A percentile compares a stretch with the other conserved stretches of the same genome.
phyloP scores from a whole-genome alignment of 805 yeast genomes.

The Kuraishia piskuri region DNA sequence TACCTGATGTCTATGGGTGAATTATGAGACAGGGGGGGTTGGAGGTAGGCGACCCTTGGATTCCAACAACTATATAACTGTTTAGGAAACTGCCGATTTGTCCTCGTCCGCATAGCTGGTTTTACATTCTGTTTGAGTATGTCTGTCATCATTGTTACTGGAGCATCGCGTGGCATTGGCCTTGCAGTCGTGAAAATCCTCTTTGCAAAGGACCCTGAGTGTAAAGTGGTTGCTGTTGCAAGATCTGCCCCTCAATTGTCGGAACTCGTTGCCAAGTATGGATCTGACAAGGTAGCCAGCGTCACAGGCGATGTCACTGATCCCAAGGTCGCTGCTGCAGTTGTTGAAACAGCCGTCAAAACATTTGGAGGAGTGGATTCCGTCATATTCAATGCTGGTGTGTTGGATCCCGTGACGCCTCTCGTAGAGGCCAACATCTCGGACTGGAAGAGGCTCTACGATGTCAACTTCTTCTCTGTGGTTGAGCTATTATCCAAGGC shows the following conservation, averaged over 20 bases:
- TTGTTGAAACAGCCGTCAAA: slow-evolving; percentile 35
- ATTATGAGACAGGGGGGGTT: not conserved
- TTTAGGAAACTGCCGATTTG: too few relatives aligned
- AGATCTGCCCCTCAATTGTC: slow-evolving; percentile 46
- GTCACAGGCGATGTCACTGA: slow-evolving; percentile 57
- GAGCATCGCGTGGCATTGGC: slow-evolving; percentile 79
- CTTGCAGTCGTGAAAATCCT: slow-evolving; percentile 53
- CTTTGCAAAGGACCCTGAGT: slow-evolving; percentile 25
- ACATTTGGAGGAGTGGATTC: slow-evolving; percentile 54
- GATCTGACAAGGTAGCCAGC: slow-evolving; percentile 37
- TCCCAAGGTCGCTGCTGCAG: slow-evolving; percentile 21
- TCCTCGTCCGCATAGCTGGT: not conserved
- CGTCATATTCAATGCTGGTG: slow-evolving; percentile 74
- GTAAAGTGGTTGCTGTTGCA: slow-evolving; percentile 62
- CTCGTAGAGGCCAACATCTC: slow-evolving; percentile 42
- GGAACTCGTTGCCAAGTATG: slow-evolving; percentile 33
- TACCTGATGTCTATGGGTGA: too few relatives aligned
- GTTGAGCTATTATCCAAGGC: slow-evolving; percentile 48
- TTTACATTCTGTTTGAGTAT: slow-evolving; percentile 11
- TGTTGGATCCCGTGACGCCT: slow-evolving; percentile 65
- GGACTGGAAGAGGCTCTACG: slow-evolving; percentile 58
- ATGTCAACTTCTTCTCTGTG: slow-evolving; percentile 71
- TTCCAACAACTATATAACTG: too few relatives aligned
- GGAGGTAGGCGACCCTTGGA: not conserved
- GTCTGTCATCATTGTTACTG: slow-evolving; percentile 42